Evolutionary conservation across 495 filamentous ascomycete genomes (phyloP).

Genomic region (Penicillium canescens): DNA sequence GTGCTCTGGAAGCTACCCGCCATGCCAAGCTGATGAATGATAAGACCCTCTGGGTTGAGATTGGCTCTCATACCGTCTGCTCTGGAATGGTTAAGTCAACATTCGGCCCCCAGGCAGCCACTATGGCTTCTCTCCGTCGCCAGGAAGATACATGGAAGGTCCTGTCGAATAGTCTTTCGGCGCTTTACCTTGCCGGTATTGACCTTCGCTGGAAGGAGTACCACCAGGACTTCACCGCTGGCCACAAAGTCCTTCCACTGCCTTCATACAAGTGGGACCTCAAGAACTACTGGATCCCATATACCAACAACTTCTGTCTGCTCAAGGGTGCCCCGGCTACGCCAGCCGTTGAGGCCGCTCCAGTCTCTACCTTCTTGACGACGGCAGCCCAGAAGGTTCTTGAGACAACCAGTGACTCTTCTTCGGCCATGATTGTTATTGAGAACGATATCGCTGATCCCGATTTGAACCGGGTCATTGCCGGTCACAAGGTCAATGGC

Average conservation of each 20-base stretch:
- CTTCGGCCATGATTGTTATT: conserved; percentile 56
- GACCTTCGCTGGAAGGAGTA: conserved; percentile 78
- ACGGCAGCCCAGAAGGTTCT: conserved; percentile 51
- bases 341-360: conserved; percentile 22
- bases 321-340: conserved; percentile 41
- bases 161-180: conserved; percentile 57
- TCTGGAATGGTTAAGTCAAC: conserved; percentile 68
- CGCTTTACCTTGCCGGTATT: conserved; percentile 64
- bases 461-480: conserved; percentile 59
- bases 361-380: conserved; percentile 40
- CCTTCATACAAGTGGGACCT: conserved; percentile 77
- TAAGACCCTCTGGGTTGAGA: conserved; percentile 56
- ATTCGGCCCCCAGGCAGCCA: conserved; percentile 57
- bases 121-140: conserved; percentile 59
- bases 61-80: conserved; percentile 70
- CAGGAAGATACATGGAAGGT: conserved; percentile 64
- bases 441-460: conserved; percentile 67
- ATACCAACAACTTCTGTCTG: conserved; percentile 59
- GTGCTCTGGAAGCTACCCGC: conserved; percentile 56
- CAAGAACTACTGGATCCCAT: conserved; percentile 83
- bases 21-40: conserved; percentile 46
- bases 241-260: conserved; percentile 62
- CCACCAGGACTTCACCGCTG: conserved; percentile 66
- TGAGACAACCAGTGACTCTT: conserved; percentile 54
- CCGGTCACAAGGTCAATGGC: conserved; percentile 75